Conservation (phyloP, 2,329 filamentous ascomycete genomes). For the Sclerotinia minor region DNA sequence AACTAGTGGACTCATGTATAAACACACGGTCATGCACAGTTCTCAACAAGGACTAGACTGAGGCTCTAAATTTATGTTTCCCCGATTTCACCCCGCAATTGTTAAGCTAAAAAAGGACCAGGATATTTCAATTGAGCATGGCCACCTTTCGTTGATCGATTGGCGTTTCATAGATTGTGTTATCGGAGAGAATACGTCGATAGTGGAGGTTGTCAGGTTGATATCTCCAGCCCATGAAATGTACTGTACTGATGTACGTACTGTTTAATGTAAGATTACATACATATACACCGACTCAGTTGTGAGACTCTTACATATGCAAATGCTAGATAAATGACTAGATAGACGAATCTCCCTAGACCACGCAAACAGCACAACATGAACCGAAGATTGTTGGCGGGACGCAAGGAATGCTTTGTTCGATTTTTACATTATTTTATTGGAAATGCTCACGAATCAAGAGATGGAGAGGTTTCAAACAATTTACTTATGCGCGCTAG, state of each 20-base stretch:
- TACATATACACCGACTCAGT: conserved; percentile 4
- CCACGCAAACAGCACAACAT: conserved; percentile 17
- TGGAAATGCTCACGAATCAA: not conserved
- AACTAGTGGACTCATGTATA: not conserved
- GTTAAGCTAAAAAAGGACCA: too few relatives aligned
- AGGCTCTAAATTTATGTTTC: too few relatives aligned
- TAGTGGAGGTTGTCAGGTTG: not conserved
- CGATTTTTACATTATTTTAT: not conserved
- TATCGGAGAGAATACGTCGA: not conserved
- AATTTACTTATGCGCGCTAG: not conserved
- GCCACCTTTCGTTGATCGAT: too few relatives aligned
- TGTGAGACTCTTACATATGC: conserved; percentile 9
- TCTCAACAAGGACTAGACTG: too few relatives aligned
- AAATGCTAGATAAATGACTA: conserved; percentile 5
- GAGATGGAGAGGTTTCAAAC: not conserved
- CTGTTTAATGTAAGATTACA: not conserved
- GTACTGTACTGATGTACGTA: too few relatives aligned
- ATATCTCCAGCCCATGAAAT: not conserved
- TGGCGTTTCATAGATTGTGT: not conserved
- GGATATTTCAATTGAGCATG: too few relatives aligned
- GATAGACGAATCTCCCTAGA: conserved; percentile 17
- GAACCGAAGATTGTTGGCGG: conserved; percentile 3
- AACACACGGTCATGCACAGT: too few relatives aligned
- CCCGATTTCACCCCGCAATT: too few relatives aligned
- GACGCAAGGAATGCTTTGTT: conserved; percentile 19